Percentiles rank a stretch among this genome's conserved stretches.
Conservation (phyloP, 441 rosid genomes). For the Gossypium schwendimanii region DNA sequence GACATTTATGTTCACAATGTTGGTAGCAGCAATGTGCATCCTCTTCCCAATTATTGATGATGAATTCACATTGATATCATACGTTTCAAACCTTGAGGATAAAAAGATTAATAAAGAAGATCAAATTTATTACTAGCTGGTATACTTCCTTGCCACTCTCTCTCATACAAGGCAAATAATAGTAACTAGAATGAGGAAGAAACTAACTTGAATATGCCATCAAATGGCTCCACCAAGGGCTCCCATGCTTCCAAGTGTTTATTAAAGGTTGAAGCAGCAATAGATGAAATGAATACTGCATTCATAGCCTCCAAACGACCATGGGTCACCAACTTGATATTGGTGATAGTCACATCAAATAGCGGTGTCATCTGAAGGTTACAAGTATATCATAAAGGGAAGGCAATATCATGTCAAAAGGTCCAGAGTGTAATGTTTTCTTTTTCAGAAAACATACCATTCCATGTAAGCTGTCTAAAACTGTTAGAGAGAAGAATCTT, state of each 20-base stretch:
- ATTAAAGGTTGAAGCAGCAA: slow-evolving; percentile 95
- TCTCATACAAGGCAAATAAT: slow-evolving; percentile 1
- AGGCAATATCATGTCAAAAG: slow-evolving; percentile 1
- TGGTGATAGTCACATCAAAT: slow-evolving; percentile 80
- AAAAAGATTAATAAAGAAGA: slow-evolving; percentile 9
- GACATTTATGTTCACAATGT: slow-evolving; percentile 73
- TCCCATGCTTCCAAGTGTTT: slow-evolving; percentile 98
- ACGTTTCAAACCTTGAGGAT: slow-evolving; percentile 81
- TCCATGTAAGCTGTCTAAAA: slow-evolving; percentile 86
- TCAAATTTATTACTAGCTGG: slow-evolving; percentile 8
- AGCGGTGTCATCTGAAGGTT: slow-evolving; percentile 83
- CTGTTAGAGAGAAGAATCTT: slow-evolving; percentile 75
- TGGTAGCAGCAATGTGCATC: slow-evolving; percentile 78
- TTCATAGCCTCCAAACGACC: slow-evolving; percentile 94
- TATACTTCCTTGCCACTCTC: slow-evolving; percentile 6
- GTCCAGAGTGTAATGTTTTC: slow-evolving; percentile 3
- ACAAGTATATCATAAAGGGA: slow-evolving; percentile 23
- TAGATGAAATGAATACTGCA: slow-evolving; percentile 88
- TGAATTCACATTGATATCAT: slow-evolving; percentile 52
- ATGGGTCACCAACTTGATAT: slow-evolving; percentile 95
- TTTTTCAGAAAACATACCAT: slow-evolving; percentile 52
- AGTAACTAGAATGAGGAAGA: slow-evolving; percentile 14
- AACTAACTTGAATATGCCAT: slow-evolving; percentile 95
- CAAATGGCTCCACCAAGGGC: slow-evolving; percentile 96
- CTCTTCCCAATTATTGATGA: slow-evolving; percentile 71